Conservation (phyloP, 129 eudicot species). For the Flaveria bidentis region DNA sequence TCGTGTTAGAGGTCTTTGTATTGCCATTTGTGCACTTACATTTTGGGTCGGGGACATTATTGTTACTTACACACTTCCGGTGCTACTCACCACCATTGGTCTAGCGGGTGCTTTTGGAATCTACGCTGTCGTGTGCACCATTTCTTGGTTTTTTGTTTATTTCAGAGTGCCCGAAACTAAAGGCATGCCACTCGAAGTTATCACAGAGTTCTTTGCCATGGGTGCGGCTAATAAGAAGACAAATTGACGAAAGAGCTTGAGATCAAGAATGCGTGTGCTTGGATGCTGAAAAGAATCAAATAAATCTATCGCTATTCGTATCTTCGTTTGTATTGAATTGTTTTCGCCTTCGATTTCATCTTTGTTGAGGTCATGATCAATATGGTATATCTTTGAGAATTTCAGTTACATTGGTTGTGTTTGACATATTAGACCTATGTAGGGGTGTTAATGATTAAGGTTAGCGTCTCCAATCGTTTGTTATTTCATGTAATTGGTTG, state of each 20-base stretch:
- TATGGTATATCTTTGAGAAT: constrained; percentile 3
- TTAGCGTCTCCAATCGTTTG: background rate
- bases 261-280: constrained; percentile 26
- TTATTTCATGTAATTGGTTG: background rate
- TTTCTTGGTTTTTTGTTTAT: constrained; percentile 81
- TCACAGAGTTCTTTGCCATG: constrained; percentile 88
- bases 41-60: constrained; percentile 83
- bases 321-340: constrained; percentile 23
- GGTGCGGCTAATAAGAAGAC: constrained; percentile 62
- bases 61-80: constrained; percentile 88
- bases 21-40: constrained; percentile 82
- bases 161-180: constrained; percentile 93
- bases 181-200: constrained; percentile 99
- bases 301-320: constrained; percentile 25
- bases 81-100: constrained; percentile 76
- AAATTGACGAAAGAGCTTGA: constrained; percentile 27
- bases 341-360: constrained; percentile 14
- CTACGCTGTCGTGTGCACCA: constrained; percentile 66
- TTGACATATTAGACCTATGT: background rate
- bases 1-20: constrained; percentile 88
- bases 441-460: background rate
- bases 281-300: constrained; percentile 14
- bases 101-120: constrained; percentile 84
- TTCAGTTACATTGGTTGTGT: constrained; percentile 14
- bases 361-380: constrained; percentile 21